These are phyloP conservation scores for Fagopyrum homotropicum DNA, from an alignment of 148 eudicot genomes.

Conservation along the genomic window DNA sequence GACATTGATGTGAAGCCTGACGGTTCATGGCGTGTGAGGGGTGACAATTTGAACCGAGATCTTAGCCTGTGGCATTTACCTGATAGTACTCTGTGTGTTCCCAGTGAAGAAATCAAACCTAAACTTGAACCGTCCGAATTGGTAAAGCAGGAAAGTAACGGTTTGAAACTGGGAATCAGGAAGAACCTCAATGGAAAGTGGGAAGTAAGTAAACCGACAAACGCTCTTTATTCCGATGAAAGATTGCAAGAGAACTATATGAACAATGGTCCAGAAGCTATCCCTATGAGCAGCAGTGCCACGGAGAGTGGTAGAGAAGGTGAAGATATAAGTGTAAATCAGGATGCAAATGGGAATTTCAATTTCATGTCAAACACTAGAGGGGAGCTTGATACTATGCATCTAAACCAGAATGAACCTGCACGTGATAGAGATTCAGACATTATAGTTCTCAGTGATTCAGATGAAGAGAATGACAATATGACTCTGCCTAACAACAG, in stretches of 20 bases:
- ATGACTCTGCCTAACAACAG: slow-evolving; percentile 23
- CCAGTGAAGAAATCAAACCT: slow-evolving; percentile 26
- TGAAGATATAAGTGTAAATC: slow-evolving; percentile 53
- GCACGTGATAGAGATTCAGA: slow-evolving; percentile 37
- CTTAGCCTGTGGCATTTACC: slow-evolving; percentile 60
- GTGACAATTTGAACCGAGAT: slow-evolving; percentile 45
- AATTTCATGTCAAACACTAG: slow-evolving; percentile 41
- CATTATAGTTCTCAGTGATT: slow-evolving; percentile 64
- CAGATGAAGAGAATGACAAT: slow-evolving; percentile 59
- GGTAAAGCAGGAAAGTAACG: slow-evolving; percentile 43
- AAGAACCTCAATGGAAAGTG: slow-evolving; percentile 57
- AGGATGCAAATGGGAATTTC: slow-evolving; percentile 36
- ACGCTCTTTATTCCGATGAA: slow-evolving; percentile 32
- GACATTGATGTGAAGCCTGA: slow-evolving; percentile 95
- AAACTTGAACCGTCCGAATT: slow-evolving; percentile 41
- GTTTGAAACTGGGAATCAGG: slow-evolving; percentile 54
- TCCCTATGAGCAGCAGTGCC: slow-evolving; percentile 57
- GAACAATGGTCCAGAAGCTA: slow-evolving; percentile 29
- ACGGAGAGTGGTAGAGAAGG: slow-evolving; percentile 59
- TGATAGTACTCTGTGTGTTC: slow-evolving; percentile 46
- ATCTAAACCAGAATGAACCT: slow-evolving; percentile 34
- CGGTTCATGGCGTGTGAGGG: slow-evolving; percentile 97
- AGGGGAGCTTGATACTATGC: slow-evolving; percentile 42
- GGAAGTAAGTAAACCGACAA: slow-evolving; percentile 58
- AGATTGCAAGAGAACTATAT: slow-evolving; percentile 29